phyloP scores from a whole-genome alignment of 2,329 filamentous ascomycete genomes.

The Talaromyces sp. region DNA sequence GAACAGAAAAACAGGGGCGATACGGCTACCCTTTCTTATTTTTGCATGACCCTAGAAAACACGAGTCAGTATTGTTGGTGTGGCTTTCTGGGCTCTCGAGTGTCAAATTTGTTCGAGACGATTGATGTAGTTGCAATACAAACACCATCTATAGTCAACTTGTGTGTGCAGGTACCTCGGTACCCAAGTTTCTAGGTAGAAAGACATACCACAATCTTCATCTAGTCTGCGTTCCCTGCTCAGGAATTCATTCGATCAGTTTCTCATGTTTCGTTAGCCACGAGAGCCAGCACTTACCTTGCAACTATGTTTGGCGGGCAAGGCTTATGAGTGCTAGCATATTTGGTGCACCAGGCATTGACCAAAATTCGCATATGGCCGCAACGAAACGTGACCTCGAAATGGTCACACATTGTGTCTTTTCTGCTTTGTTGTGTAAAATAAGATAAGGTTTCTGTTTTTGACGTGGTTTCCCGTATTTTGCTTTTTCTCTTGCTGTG shows the following conservation, averaged over 20 bases:
- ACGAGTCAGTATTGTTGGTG: background rate
- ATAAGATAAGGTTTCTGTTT: background rate
- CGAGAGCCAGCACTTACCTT: background rate
- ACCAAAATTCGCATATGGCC: slow-evolving; percentile 15
- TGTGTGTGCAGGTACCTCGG: background rate
- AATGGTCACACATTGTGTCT: slow-evolving; percentile 14
- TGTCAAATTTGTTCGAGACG: background rate
- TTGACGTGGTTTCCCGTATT: background rate
- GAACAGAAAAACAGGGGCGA: background rate
- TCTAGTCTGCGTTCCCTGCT: slow-evolving; percentile 12
- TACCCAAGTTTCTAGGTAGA: background rate
- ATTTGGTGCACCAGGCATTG: slow-evolving; percentile 12
- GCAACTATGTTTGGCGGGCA: slow-evolving; percentile 10
- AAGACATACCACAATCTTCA: slow-evolving; percentile 13
- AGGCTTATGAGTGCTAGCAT: slow-evolving; percentile 11
- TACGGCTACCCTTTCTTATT: background rate
- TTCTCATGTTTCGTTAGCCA: background rate
- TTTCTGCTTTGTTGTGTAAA: background rate
- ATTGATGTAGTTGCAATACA: background rate
- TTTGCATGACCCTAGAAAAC: background rate
- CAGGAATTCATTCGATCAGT: background rate
- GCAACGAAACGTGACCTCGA: slow-evolving; percentile 15
- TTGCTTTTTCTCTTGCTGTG: background rate
- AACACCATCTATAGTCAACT: background rate
- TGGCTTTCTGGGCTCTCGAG: background rate